Evolutionary conservation across 306 rosid genomes (phyloP), one percentile per base, ranked within the genome.

Genomic region (Heteromeles arbutifolia): DNA sequence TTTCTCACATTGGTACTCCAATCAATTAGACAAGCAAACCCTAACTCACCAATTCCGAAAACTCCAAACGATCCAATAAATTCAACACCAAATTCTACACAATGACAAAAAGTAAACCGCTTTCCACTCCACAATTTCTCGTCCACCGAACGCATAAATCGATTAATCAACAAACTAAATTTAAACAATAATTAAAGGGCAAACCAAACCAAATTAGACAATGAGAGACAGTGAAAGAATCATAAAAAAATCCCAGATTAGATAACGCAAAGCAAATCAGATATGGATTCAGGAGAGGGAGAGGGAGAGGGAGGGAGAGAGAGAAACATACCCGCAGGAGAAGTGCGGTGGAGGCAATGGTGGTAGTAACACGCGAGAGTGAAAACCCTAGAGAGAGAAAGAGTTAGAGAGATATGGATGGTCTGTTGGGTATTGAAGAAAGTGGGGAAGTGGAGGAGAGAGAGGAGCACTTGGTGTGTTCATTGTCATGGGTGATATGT

Each of bases 401-500:
- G 39, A 34, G 9, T 34, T 34, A 34, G 39, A 34, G 77, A 72
- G 86, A 31, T 13, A 25, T 1, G 67, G 67, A 63, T 18, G 18
- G 48, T 32, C 5, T 24, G 67, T 22, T 56, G 15, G 76, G 53
- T 57, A 32, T 58, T 39, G 68, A 81, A 80, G 81, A 86, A 81
- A 76, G 79, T 50, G 28, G 70, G 39, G 85, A 39, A 86, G 84
- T 76, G 79, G 75, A 78, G 83, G 81, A 75, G 81, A 79, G 70
- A 74, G 81, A 84, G 80, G 76, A 87, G 84, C 89, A 88, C 84
- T 83, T 74, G 73, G 85, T 29, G 54, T 66, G 74, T 69, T 69
- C 56, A 50, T n/a, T n/a, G 76, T 70, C 63, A 70, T 29, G 62
- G 19, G 61, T 65, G 52, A 74, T 78, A 85, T 79, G 86, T 81